These are phyloP conservation scores for Claviceps sp. DNA, from an alignment of 2,329 filamentous ascomycete species.

Conservation along the genomic window DNA sequence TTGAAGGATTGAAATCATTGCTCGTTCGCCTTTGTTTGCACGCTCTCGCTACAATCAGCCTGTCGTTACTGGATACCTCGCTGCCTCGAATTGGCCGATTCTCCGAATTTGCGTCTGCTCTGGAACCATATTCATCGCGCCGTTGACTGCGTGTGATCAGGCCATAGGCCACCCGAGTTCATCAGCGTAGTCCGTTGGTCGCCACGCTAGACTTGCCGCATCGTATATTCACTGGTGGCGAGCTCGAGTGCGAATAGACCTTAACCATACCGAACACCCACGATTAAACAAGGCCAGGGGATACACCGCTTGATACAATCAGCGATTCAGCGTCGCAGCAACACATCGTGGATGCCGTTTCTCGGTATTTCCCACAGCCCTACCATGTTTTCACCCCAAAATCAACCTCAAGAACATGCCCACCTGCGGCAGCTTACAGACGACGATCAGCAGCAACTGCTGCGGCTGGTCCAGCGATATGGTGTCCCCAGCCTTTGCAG, in stretches of 20 bases:
- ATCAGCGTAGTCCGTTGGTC: neutral
- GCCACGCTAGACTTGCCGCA: neutral
- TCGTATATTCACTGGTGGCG: neutral
- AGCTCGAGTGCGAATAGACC: neutral
- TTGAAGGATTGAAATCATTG: neutral
- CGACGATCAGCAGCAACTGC: constrained; percentile 25
- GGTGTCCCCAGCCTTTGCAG: constrained; percentile 24
- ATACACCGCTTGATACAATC: neutral
- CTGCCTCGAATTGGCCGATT: neutral
- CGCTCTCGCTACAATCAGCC: neutral
- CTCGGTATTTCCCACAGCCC: neutral
- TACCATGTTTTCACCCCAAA: constrained; percentile 21
- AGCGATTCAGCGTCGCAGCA: neutral
- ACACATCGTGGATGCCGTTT: neutral
- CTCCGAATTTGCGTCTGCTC: no score
- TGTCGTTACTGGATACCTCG: neutral
- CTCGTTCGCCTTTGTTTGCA: neutral
- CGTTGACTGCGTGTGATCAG: neutral
- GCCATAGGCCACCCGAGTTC: neutral
- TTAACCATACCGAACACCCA: neutral
- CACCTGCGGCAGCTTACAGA: constrained; percentile 23
- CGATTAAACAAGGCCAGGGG: neutral
- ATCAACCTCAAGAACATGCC: constrained; percentile 18
- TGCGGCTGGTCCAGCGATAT: constrained; percentile 24
- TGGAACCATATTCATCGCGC: neutral